phyloP scores from a whole-genome alignment of 225 moss, liverwort and hornwort species.

The Thuidium tamariscinum region DNA sequence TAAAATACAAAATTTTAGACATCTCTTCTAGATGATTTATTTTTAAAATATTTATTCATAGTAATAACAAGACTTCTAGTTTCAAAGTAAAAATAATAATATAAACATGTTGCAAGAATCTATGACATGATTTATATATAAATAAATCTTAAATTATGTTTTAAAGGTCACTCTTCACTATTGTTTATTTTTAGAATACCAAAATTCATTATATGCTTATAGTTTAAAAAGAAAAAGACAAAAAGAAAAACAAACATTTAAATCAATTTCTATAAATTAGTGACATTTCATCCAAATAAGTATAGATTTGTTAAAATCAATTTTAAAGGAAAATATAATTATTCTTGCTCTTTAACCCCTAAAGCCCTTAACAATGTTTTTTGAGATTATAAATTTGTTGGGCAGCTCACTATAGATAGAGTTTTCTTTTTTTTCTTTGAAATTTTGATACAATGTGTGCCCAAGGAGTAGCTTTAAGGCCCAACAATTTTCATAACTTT shows the following conservation, averaged over 20 bases:
- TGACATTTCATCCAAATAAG: not conserved
- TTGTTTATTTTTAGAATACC: not conserved
- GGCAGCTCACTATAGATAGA: too few relatives aligned
- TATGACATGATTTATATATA: too few relatives aligned
- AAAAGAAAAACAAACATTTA: not conserved
- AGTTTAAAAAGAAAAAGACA: not conserved
- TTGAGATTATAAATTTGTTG: too few relatives aligned
- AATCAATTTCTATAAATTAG: too few relatives aligned
- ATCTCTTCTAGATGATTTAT: fast-evolving
- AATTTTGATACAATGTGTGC: too few relatives aligned
- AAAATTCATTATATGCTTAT: not conserved
- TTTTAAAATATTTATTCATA: fast-evolving
- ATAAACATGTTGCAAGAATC: not conserved
- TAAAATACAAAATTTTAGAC: not conserved
- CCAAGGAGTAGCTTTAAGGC: too few relatives aligned
- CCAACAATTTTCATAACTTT: too few relatives aligned
- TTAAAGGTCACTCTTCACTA: not conserved
- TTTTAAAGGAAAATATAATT: too few relatives aligned
- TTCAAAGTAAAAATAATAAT: not conserved
- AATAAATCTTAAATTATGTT: not conserved
- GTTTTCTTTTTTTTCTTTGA: too few relatives aligned
- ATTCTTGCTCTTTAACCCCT: too few relatives aligned
- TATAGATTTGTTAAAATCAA: not conserved
- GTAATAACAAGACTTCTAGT: not conserved
- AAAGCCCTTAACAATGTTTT: too few relatives aligned